These are phyloP conservation scores for Syzygium syzygioides DNA, from an alignment of 441 rosid genomes.

Conservation along the genomic window DNA sequence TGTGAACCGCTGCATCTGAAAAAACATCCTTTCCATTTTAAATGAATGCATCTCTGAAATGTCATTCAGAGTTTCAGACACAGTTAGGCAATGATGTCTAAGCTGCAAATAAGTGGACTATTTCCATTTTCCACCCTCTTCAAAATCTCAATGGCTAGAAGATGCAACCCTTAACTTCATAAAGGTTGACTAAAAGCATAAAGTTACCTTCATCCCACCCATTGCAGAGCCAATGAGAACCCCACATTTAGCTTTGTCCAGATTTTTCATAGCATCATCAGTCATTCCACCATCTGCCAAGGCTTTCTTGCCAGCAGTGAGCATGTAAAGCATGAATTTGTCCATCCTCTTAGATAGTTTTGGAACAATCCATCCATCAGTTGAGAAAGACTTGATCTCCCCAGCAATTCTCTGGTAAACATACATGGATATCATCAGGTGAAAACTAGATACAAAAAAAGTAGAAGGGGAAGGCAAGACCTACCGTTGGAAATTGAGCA, in stretches of 20 bases:
- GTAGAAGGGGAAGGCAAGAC: background rate
- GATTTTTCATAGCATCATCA: background rate
- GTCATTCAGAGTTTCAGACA: background rate
- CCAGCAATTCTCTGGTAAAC: conserved; percentile 19
- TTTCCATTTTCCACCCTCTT: background rate
- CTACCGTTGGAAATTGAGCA: conserved; percentile 20
- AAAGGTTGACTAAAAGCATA: background rate
- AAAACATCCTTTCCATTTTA: background rate
- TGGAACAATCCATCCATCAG: conserved; percentile 16
- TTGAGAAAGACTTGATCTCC: conserved; percentile 18
- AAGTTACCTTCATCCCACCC: conserved; percentile 21
- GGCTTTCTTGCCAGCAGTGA: conserved; percentile 21
- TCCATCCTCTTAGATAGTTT: conserved; percentile 14
- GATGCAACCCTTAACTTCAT: background rate
- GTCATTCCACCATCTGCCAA: conserved; percentile 17
- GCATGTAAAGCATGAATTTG: conserved; percentile 19
- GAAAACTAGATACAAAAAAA: background rate
- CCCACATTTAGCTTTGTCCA: conserved; percentile 21
- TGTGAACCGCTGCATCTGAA: background rate
- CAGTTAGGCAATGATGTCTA: background rate
- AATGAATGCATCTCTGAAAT: background rate
- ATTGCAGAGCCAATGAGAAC: conserved; percentile 22
- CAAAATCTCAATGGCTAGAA: background rate
- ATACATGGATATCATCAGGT: background rate
- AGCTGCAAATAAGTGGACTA: background rate